These are phyloP conservation scores for Paraleonurus japonicus DNA, from an alignment of 257 asterid species.

Conservation along the genomic window DNA sequence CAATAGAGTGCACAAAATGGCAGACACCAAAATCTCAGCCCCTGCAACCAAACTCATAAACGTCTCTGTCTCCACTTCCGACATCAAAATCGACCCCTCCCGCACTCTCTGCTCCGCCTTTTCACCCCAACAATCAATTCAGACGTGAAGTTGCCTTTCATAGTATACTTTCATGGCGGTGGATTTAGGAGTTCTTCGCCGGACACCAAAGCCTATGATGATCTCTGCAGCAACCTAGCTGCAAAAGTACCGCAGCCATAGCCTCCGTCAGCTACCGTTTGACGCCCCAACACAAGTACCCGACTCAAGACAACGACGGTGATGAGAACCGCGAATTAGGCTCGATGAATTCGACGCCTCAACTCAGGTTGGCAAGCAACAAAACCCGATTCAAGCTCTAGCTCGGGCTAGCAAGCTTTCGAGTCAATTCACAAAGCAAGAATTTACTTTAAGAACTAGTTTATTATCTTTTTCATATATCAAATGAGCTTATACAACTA, in stretches of 20 bases:
- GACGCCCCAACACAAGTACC: constrained; percentile 39
- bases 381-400: too few species aligned
- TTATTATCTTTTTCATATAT: too few species aligned
- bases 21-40: constrained; percentile 23
- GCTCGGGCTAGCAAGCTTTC: too few species aligned
- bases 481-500: too few species aligned
- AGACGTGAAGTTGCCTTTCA: constrained; percentile 31
- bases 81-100: not conserved
- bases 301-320: constrained; percentile 39
- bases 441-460: too few species aligned
- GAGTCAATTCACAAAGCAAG: too few species aligned
- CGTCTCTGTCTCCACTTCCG: constrained; percentile 2
- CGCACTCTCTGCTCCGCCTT: constrained; percentile 22
- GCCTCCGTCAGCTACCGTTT: constrained; percentile 45
- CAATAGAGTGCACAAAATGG: too few species aligned
- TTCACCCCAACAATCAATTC: not conserved
- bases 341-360: too few species aligned
- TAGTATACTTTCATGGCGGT: constrained; percentile 45
- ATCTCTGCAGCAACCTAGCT: constrained; percentile 34
- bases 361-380: too few species aligned
- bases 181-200: constrained; percentile 33
- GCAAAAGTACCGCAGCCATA: constrained; percentile 37
- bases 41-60: constrained; percentile 30
- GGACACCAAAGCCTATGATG: constrained; percentile 22
- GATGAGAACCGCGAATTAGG: too few species aligned